Percentiles rank a stretch among this genome's conserved stretches.
Conservation (phyloP, 768 basidiomycete genomes). For the Candolleomyces efflorescens region DNA sequence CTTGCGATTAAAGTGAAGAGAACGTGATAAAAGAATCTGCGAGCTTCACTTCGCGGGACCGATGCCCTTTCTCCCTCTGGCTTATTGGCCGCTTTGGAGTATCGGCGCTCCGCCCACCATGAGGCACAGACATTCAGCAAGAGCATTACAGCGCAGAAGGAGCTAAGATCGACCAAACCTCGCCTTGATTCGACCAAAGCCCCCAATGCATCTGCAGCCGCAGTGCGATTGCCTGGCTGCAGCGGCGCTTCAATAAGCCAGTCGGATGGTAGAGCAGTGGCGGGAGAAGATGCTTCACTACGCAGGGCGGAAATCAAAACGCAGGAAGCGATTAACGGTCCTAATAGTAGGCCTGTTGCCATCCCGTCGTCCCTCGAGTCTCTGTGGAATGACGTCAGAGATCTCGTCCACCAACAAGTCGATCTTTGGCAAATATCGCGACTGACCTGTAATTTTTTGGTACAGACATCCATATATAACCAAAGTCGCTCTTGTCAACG, state of each 20-base stretch:
- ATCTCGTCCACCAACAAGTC: no score
- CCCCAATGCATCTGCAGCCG: slow-evolving; percentile 41
- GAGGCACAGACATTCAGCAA: slow-evolving; percentile 78
- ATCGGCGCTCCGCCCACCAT: slow-evolving; percentile 64
- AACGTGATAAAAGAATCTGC: slow-evolving; percentile 59
- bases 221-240: slow-evolving; percentile 40
- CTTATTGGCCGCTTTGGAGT: slow-evolving; percentile 30
- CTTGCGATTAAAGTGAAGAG: slow-evolving; percentile 58
- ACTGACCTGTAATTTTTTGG: slow-evolving; percentile 79
- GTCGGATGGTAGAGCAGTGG: slow-evolving; percentile 42
- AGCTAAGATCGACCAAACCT: slow-evolving; percentile 73
- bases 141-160: slow-evolving; percentile 75
- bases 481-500: slow-evolving; percentile 47
- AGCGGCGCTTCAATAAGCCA: slow-evolving; percentile 82
- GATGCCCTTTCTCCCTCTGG: slow-evolving; percentile 70
- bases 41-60: slow-evolving; percentile 69
- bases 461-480: slow-evolving; percentile 88
- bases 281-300: slow-evolving; percentile 21
- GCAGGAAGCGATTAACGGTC: slow-evolving; percentile 73
- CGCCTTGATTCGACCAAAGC: slow-evolving; percentile 67
- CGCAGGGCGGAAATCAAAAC: slow-evolving; percentile 53
- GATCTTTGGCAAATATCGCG: no score
- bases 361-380: slow-evolving; percentile 83
- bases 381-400: slow-evolving; percentile 42
- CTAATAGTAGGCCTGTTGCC: slow-evolving; percentile 77